phyloP scores from a whole-genome alignment of 2,329 filamentous ascomycete species.

The Colletotrichum sp. region DNA sequence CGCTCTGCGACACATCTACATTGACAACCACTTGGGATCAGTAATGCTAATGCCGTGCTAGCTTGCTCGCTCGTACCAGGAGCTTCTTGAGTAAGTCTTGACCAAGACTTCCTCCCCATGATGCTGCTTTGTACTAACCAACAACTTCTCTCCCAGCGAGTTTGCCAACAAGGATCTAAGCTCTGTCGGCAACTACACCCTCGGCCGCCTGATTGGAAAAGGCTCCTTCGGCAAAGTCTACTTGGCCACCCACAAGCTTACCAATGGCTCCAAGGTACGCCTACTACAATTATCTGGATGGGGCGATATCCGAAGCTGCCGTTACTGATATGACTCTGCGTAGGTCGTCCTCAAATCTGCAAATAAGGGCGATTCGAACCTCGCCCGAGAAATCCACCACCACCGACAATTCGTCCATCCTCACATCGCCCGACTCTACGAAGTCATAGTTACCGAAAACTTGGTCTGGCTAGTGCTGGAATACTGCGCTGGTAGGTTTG shows the following conservation, averaged over 20 bases:
- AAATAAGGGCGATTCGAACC: conserved; percentile 92
- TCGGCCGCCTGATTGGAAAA: conserved; percentile 93
- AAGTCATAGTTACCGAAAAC: conserved; percentile 95
- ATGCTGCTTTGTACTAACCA: background rate
- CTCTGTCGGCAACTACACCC: conserved; percentile 91
- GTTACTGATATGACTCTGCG: background rate
- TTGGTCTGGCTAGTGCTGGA: conserved; percentile 97
- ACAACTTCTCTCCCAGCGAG: conserved; percentile 63
- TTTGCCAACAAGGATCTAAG: conserved; percentile 91
- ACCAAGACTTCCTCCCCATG: background rate
- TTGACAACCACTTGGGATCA: background rate
- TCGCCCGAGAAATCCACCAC: conserved; percentile 97
- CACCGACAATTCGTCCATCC: conserved; percentile 97
- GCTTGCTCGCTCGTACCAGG: conserved; percentile 97
- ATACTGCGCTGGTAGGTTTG: conserved; percentile 80
- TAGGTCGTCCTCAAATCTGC: conserved; percentile 98
- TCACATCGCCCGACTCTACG: conserved; percentile 94
- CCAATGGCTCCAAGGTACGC: conserved; percentile 92
- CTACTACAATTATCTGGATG: background rate
- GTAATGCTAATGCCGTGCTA: conserved; percentile 37
- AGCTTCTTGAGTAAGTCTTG: conserved; percentile 82
- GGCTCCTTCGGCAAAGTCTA: conserved; percentile 99
- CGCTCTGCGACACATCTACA: background rate
- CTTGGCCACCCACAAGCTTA: conserved; percentile 93
- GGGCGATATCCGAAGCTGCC: background rate